Base-by-base conservation (phyloP, 805 yeast species). In the Ogataea pini region DNA sequence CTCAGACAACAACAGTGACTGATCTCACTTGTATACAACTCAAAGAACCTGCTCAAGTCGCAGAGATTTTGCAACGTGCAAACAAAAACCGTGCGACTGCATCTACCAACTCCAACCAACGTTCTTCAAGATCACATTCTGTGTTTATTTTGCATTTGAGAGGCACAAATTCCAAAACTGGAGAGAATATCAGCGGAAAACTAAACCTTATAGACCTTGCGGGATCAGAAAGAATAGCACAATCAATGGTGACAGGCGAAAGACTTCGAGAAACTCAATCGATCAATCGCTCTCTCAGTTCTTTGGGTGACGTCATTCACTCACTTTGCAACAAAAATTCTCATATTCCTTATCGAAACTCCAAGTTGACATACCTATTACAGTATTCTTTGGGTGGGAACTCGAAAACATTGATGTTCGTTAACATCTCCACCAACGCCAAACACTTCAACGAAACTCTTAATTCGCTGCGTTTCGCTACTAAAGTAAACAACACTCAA, bases 331-430 rank as follows among this genome's bases (percentile, higher is more conserved):
- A 62, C 38, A 63, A 65, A 10, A 62, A 63, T 20, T 53, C 56
- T 14, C 89, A 85, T 62, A 69, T 85, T 10, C 91, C 92, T 0
- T 86, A 74, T 66, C 64, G 92, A 62, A 77, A 82, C 67, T 81
- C 94, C 36, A 80, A 83, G 68, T 65, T 92, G 61, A 92, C 99
- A 0, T 88, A 88, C 62, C 70, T 91, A 12, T 71, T 92, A 49
- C 94, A 90, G 59, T 82, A 87, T 61, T 89, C 97, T 13, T 72
- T 92, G 20, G 82, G 86, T 6, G 97, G 96, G 0, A 78, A 80
- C 47, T 87, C 96, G 2, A 94, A 92, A 66, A 89, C 97, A 0
- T 72, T 92, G 50, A 90, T 92, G 96, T 86, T 92, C 73, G 97
- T 90, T 13, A 91, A 89, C 58, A 75, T 91, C 0, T 86, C 96